Evolutionary conservation across 257 asterid genomes (phyloP).

Genomic region (Solanum pennellii): DNA sequence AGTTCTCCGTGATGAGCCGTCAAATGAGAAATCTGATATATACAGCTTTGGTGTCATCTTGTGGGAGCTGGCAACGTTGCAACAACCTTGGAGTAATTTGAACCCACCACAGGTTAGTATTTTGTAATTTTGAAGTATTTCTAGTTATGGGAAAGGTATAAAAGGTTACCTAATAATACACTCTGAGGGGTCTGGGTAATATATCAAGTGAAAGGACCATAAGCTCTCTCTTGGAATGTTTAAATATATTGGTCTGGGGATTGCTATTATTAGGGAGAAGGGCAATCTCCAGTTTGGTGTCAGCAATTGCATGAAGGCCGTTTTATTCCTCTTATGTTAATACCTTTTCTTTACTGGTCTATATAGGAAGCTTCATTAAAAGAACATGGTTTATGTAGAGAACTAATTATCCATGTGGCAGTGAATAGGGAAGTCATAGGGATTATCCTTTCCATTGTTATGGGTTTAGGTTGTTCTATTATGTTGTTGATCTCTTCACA

Average conservation of each 20-base stretch:
- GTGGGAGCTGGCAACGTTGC: slow-evolving; percentile 88
- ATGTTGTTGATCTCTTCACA: background rate
- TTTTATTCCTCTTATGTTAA: background rate
- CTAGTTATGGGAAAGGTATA: background rate
- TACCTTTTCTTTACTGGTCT: background rate
- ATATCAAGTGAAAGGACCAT: background rate
- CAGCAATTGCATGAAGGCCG: background rate
- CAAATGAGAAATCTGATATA: slow-evolving; percentile 91
- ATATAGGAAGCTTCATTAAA: background rate
- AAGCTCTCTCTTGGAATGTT: background rate
- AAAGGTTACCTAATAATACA: background rate
- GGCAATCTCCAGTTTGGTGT: background rate
- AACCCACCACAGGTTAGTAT: slow-evolving; percentile 86
- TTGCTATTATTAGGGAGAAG: background rate
- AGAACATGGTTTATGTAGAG: background rate
- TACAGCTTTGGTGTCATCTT: slow-evolving; percentile 93
- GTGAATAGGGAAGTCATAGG: background rate
- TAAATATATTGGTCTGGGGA: background rate
- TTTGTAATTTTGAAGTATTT: background rate
- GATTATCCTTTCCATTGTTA: background rate
- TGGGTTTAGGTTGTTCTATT: background rate
- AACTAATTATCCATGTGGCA: background rate
- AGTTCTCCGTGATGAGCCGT: slow-evolving; percentile 92
- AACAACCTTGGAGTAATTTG: slow-evolving; percentile 81
- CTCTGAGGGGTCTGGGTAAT: background rate